Percentiles rank a stretch among this genome's conserved stretches.
Conservation (phyloP, 257 asterid genomes). For the Plectranthus barbatus region DNA sequence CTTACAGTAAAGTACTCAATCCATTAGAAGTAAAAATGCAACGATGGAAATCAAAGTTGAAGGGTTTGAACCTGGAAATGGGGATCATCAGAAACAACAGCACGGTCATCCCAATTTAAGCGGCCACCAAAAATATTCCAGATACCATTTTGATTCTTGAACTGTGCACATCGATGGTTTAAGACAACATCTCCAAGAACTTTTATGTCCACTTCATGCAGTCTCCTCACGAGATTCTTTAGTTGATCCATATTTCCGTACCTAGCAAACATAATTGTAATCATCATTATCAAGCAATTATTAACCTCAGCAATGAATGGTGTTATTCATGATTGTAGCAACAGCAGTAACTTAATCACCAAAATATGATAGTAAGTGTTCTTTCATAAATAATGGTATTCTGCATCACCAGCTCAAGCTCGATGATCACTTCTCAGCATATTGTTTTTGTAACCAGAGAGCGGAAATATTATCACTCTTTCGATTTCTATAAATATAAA, state of each 20-base stretch:
- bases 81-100: slow-evolving; percentile 95
- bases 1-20: background rate
- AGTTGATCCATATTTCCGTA: slow-evolving; percentile 76
- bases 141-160: slow-evolving; percentile 67
- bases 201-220: slow-evolving; percentile 65
- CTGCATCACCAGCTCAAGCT: background rate
- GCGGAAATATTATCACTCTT: background rate
- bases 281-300: slow-evolving; percentile 8
- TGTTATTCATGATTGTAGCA: background rate
- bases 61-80: slow-evolving; percentile 77
- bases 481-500: background rate
- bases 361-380: background rate
- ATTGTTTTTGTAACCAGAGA: slow-evolving; percentile 3
- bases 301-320: background rate
- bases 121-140: slow-evolving; percentile 98
- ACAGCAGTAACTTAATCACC: background rate
- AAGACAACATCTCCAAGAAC: slow-evolving; percentile 93
- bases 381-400: background rate
- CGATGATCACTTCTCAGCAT: background rate
- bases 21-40: background rate
- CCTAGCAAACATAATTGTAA: slow-evolving; percentile 29
- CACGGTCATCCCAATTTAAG: slow-evolving; percentile 93
- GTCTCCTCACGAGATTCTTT: slow-evolving; percentile 57
- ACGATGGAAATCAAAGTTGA: slow-evolving; percentile 1
- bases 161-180: slow-evolving; percentile 88